phyloP scores from a whole-genome alignment of 73 alveolate species.

The Paramecium sexaurelia region DNA sequence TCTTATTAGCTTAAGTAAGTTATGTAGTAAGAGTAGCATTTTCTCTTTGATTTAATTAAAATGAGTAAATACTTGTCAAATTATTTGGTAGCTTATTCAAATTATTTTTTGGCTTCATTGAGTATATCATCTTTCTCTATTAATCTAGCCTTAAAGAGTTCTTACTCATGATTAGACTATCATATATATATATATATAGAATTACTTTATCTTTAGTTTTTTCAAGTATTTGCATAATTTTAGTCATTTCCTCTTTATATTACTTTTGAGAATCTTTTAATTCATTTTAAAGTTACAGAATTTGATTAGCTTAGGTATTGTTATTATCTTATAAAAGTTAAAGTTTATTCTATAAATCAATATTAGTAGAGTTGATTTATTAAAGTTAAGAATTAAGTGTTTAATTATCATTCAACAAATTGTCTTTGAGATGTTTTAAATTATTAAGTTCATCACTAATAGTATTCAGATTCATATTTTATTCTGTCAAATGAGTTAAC shows the following conservation, averaged over 20 bases:
- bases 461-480: neutral
- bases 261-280: neutral
- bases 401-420: neutral
- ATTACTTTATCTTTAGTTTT: neutral
- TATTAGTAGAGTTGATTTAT: neutral
- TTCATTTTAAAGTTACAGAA: neutral
- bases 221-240: slow-evolving; percentile 10
- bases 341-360: neutral
- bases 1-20: neutral
- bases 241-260: slow-evolving; percentile 43
- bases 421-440: neutral
- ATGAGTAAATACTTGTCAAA: slow-evolving; percentile 28
- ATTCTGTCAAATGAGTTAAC: neutral
- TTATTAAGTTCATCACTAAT: neutral
- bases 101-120: slow-evolving; percentile 1
- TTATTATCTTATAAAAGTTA: neutral
- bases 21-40: neutral
- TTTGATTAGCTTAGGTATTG: neutral
- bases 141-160: neutral
- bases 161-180: neutral
- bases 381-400: neutral
- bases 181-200: neutral
- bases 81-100: neutral
- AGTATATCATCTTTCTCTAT: neutral
- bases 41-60: neutral